Evolutionary conservation across 768 basidiomycete genomes (phyloP).

Genomic region (Podaxis rugospora): DNA sequence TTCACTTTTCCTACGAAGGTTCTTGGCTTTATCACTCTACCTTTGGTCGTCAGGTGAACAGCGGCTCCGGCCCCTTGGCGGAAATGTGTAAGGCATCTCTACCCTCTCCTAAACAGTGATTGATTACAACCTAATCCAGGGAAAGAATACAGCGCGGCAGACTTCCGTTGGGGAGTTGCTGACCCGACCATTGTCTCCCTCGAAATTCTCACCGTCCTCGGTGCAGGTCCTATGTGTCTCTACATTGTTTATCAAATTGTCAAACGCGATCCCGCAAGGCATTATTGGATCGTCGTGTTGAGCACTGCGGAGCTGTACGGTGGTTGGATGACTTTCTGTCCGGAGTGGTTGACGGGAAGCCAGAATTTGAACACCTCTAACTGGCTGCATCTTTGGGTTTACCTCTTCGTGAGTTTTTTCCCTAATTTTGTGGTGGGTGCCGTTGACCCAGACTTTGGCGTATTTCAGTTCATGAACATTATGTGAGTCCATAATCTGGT

Average conservation of each 20-base stretch:
- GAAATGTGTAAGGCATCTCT: conserved; percentile 57
- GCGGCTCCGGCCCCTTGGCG: conserved; percentile 64
- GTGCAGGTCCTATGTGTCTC: conserved; percentile 69
- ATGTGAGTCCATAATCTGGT: conserved; percentile 45
- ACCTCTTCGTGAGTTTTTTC: conserved; percentile 60
- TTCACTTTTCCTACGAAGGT: conserved; percentile 77
- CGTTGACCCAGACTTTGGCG: background rate
- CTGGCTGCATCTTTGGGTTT: conserved; percentile 71
- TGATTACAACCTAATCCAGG: conserved; percentile 33
- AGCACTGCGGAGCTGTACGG: conserved; percentile 78
- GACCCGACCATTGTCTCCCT: conserved; percentile 81
- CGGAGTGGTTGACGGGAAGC: conserved; percentile 79
- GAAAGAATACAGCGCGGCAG: conserved; percentile 79
- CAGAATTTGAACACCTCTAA: conserved; percentile 71
- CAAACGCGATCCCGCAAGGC: conserved; percentile 57
- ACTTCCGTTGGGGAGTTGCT: conserved; percentile 75
- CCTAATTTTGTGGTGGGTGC: background rate
- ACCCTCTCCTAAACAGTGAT: background rate
- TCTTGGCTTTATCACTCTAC: conserved; percentile 75
- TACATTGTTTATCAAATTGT: conserved; percentile 67
- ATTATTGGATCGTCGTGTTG: conserved; percentile 79
- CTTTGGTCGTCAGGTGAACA: conserved; percentile 70
- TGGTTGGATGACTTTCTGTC: conserved; percentile 89
- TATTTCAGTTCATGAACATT: conserved; percentile 70
- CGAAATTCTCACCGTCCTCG: conserved; percentile 79